Conservation (phyloP, 495 filamentous ascomycete genomes). For the Podospora sp. region DNA sequence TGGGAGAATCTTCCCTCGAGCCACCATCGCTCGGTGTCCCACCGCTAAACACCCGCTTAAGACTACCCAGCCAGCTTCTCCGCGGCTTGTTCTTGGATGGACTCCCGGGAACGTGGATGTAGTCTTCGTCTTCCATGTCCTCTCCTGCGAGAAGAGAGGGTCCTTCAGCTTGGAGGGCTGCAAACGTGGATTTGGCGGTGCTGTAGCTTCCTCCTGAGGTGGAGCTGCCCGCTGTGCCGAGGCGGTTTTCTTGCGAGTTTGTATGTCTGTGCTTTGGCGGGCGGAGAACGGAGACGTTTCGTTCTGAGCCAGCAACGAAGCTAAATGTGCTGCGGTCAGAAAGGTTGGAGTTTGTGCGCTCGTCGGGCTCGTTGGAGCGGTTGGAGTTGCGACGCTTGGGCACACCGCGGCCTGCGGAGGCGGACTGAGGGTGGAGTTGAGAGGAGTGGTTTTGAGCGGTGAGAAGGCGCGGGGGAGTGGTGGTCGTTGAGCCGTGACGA, state of each 20-base stretch:
- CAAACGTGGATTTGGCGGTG: constrained; percentile 66
- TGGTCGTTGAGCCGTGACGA: constrained; percentile 24
- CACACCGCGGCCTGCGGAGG: constrained; percentile 8
- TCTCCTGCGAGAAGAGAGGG: constrained; percentile 56
- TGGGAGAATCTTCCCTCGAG: constrained; percentile 28
- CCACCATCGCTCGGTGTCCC: constrained; percentile 20
- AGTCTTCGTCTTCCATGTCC: constrained; percentile 26
- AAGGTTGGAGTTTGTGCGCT: constrained; percentile 29
- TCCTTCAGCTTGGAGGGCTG: constrained; percentile 65
- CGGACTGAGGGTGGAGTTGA: constrained; percentile 5
- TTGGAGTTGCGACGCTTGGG: constrained; percentile 20
- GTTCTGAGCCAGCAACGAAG: constrained; percentile 27
- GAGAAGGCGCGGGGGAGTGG: constrained; percentile 14
- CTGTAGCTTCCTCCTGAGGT: constrained; percentile 62
- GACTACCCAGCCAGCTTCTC: constrained; percentile 52
- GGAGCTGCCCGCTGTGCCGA: constrained; percentile 20
- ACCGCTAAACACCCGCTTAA: constrained; percentile 49
- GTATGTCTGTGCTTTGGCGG: not conserved
- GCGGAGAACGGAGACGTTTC: not conserved
- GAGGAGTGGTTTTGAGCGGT: not conserved
- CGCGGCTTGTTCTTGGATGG: constrained; percentile 50
- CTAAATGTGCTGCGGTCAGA: constrained; percentile 46
- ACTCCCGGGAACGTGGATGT: constrained; percentile 39
- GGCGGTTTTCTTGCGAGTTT: constrained; percentile 7
- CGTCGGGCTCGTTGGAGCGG: constrained; percentile 34